Base-by-base conservation (phyloP, 257 asterid genomes). In the Voacanga thouarsii region DNA sequence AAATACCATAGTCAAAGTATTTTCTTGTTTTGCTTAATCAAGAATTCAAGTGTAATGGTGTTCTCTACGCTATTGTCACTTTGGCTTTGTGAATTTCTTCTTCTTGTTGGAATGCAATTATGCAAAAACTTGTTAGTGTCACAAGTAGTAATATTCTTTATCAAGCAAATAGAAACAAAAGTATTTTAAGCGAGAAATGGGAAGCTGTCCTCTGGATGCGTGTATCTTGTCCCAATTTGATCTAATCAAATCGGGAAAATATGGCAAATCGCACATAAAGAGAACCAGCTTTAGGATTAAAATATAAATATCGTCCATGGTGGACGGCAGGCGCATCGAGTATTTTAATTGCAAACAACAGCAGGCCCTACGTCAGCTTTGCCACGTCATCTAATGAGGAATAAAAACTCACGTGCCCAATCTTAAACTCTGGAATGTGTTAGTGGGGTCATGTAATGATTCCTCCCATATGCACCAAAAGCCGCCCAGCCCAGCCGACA, bases 331-430 rank as follows among this genome's bases (percentile, higher is more conserved):
- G 37, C 3, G 15, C 24, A 0, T 26, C 18, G 7, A 19, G 26
- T 57, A 57, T 57, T 55, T 21, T 14, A 57, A 57, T 64, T 64
- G 47, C 0, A 23, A 26, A 41, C 12, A 18, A 75, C 55, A 50
- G 47, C 18, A 51, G 59, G 71, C 71, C 65, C 53, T 28, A 78
- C 77, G 72, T 78, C 56, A 71, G 76, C 76, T 7, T 10, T 3
- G 7, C 7, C n/a, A 77, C 56, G 51, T 69, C 49, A 70, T 60
- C 49, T 57, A 55, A 15, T 30, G 24, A 1, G 7, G 44, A 33
- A 33, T 33, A 51, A 70, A 16, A 44, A 60, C 6, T 60, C 81
- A 78, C 72, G 81, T 78, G 81, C 77, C 21, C 12, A 41, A 41
- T 68, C 59, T 39, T 41, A 14, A 7, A 41, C 7, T 60, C 30